phyloP scores from a whole-genome alignment of 2,329 filamentous ascomycete species.

The Colletotrichum sublineola region DNA sequence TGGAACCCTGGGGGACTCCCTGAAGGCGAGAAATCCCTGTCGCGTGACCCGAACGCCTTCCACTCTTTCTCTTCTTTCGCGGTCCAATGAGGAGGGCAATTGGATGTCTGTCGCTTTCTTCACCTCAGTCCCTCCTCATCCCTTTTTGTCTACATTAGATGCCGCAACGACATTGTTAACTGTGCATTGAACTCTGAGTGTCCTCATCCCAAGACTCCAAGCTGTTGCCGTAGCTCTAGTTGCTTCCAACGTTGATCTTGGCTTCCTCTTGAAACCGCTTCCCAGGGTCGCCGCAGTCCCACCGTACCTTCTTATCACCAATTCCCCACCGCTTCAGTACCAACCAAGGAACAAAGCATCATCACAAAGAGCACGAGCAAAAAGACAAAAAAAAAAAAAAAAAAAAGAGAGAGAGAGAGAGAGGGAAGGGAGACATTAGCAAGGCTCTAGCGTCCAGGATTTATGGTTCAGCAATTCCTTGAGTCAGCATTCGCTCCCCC shows the following conservation, averaged over 20 bases:
- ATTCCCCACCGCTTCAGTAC: background rate
- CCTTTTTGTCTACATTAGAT: constrained; percentile 15
- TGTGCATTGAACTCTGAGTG: constrained; percentile 11
- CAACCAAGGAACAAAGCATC: constrained; percentile 21
- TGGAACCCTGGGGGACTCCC: background rate
- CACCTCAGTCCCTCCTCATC: constrained; percentile 18
- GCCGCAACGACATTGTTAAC: background rate
- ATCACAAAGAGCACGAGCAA: constrained; percentile 18
- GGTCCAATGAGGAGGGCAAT: constrained; percentile 25
- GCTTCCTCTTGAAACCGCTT: background rate
- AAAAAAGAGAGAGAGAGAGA: too few species aligned
- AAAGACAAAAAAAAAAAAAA: background rate
- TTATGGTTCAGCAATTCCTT: constrained; percentile 12
- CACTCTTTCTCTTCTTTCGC: background rate
- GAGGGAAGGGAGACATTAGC: background rate
- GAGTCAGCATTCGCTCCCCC: constrained; percentile 32
- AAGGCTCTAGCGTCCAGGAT: constrained; percentile 28
- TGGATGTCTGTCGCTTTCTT: constrained; percentile 16
- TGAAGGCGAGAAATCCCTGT: constrained; percentile 3
- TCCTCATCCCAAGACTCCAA: constrained; percentile 23
- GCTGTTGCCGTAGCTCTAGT: background rate
- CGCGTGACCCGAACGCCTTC: background rate
- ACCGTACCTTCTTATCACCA: background rate
- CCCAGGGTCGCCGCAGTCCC: background rate
- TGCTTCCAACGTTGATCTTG: background rate